Evolutionary conservation across 2,329 filamentous ascomycete species (phyloP).

Genomic region (Nigrospora sphaerica): DNA sequence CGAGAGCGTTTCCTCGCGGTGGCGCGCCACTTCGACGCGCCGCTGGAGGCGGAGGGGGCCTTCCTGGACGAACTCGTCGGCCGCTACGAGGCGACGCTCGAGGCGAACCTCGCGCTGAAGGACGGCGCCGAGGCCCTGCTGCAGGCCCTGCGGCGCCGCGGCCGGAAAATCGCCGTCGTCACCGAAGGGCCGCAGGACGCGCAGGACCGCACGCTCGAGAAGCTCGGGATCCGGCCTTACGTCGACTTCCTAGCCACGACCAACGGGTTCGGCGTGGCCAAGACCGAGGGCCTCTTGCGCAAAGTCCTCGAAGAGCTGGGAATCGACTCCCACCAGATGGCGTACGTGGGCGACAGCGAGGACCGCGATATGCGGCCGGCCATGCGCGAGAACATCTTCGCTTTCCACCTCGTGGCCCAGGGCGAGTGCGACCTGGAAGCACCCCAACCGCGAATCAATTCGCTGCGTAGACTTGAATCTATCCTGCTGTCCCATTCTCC

Average conservation of each 20-base stretch:
- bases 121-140: slow-evolving; percentile 27
- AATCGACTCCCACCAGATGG: background rate
- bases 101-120: slow-evolving; percentile 24
- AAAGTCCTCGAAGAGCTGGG: background rate
- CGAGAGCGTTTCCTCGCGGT: slow-evolving; percentile 28
- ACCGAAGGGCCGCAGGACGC: slow-evolving; percentile 41
- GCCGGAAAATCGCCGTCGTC: slow-evolving; percentile 33
- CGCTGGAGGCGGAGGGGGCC: slow-evolving; percentile 1
- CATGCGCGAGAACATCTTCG: background rate
- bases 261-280: background rate
- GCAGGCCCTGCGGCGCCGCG: slow-evolving; percentile 18
- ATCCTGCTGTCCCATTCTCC: background rate
- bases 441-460: background rate
- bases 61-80: slow-evolving; percentile 15
- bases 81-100: slow-evolving; percentile 23
- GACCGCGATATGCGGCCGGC: background rate
- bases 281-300: background rate
- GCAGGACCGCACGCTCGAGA: slow-evolving; percentile 16
- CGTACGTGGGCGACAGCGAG: background rate
- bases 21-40: slow-evolving; percentile 18
- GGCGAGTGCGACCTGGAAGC: background rate
- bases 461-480: background rate
- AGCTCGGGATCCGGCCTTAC: background rate
- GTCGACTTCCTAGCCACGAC: background rate
- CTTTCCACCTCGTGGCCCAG: background rate